Evolutionary conservation across 306 rosid species (phyloP).

Genomic region (Acacia crassicarpa): DNA sequence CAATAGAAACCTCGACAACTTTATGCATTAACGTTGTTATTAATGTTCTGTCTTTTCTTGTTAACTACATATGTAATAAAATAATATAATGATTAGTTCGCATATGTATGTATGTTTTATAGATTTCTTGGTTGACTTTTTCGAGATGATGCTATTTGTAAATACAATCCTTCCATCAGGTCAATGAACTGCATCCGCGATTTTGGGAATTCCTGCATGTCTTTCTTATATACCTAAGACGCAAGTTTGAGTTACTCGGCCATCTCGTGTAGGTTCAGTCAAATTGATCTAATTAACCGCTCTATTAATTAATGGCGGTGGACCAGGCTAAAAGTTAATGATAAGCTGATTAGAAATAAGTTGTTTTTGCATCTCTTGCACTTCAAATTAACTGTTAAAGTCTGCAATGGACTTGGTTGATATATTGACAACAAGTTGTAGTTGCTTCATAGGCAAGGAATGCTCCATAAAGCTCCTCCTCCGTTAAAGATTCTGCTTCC

Average conservation of each 20-base stretch:
- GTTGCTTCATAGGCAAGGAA: not conserved
- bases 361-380: not conserved
- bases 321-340: not conserved
- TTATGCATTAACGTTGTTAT: constrained; percentile 3
- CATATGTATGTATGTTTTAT: constrained; percentile 27
- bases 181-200: constrained; percentile 23
- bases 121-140: constrained; percentile 37
- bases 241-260: not conserved
- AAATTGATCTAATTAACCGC: not conserved
- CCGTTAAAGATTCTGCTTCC: not conserved
- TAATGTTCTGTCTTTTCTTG: constrained; percentile 34
- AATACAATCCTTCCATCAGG: constrained; percentile 42
- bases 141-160: constrained; percentile 41
- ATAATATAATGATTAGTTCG: constrained; percentile 34
- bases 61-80: not conserved
- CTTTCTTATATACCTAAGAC: not conserved
- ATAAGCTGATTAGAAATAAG: not conserved
- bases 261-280: not conserved
- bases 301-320: not conserved
- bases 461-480: not conserved
- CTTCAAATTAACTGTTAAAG: not conserved
- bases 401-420: not conserved
- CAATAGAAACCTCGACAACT: constrained; percentile 21
- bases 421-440: not conserved
- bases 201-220: not conserved